Evolutionary conservation across 2,329 filamentous ascomycete genomes (phyloP), one percentile per base, ranked within the genome.

Genomic region (Myriosclerotinia curreyana): DNA sequence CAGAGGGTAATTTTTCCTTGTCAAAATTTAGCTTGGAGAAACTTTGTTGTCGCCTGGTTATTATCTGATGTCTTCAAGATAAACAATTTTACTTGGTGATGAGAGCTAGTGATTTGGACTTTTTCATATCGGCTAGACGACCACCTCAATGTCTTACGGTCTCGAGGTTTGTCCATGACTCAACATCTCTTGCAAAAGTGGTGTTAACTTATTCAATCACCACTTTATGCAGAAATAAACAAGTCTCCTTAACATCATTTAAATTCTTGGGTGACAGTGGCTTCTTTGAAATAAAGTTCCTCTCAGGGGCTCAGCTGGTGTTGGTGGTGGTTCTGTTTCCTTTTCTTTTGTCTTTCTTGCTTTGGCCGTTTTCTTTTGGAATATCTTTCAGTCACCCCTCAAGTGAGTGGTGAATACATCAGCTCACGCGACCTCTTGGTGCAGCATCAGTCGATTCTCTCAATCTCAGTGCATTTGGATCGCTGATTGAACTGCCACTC

Each of bases 401-500:
- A 38, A 36, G 20, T n/a, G 20, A 36, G 1, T 3, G 14, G 2
- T 55, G 17, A 25, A 44, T 20, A 31, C 5, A 42, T 0, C 0
- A 8, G 7, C 31, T 5, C 17, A 20, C 0, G 28, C 9, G 12
- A 42, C 1, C 17, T 28, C 9, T 2, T 25, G 1, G 66, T 22
- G 59, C 28, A 48, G 66, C 63, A 50, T 67, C 70, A 50, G 67
- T 70, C 25, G 68, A 69, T 56, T 66, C 66, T 50, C 55, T 58
- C 17, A 69, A 62, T 36, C 64, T 60, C 55, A 69, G 69, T 31
- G 70, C 69, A 22, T 68, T 68, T 9, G 56, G 66, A 56, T 67
- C 66, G 51, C 66, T 69, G 38, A 66, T 67, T n/a, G 64, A 61
- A 25, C 67, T 60, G 55, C 69, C 65, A 63, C 69, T 68, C 20